phyloP scores from a whole-genome alignment of 2,329 filamentous ascomycete species.

The Aspergillus sp. region DNA sequence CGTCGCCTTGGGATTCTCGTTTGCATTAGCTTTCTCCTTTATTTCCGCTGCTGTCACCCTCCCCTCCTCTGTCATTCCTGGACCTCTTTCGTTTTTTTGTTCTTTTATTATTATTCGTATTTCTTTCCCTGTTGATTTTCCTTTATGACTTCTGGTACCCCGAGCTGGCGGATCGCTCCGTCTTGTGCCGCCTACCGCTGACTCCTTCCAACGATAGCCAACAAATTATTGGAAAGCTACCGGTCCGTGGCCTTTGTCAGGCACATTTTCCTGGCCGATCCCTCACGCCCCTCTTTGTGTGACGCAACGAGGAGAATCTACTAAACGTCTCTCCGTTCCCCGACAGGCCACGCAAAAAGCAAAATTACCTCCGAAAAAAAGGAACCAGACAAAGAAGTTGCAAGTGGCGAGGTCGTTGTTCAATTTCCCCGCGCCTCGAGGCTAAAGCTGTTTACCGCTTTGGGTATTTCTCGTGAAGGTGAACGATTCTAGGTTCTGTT shows the following conservation, averaged over 20 bases:
- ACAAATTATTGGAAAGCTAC: slow-evolving; percentile 13
- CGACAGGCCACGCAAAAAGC: neutral
- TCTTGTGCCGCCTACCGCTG: neutral
- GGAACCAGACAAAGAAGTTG: neutral
- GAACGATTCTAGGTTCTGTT: neutral
- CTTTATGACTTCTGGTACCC: neutral
- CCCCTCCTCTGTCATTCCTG: slow-evolving; percentile 2
- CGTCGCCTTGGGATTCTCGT: slow-evolving; percentile 14
- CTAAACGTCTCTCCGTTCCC: neutral
- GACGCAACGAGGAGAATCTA: neutral
- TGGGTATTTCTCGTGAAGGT: neutral
- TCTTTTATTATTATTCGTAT: neutral
- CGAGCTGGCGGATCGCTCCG: neutral
- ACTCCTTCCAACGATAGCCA: neutral
- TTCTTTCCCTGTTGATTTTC: neutral
- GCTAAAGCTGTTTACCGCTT: neutral
- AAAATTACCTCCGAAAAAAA: neutral
- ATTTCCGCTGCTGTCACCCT: neutral
- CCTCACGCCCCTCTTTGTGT: slow-evolving; percentile 1
- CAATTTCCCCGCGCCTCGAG: neutral
- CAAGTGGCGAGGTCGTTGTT: neutral
- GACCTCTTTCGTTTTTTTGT: neutral
- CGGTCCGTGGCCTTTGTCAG: neutral
- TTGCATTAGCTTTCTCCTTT: slow-evolving; percentile 9
- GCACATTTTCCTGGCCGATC: neutral